Percentiles rank a stretch among this genome's conserved stretches.
Evolutionary conservation across 805 yeast genomes (phyloP).

Genomic region (Hanseniaspora osmophila): DNA sequence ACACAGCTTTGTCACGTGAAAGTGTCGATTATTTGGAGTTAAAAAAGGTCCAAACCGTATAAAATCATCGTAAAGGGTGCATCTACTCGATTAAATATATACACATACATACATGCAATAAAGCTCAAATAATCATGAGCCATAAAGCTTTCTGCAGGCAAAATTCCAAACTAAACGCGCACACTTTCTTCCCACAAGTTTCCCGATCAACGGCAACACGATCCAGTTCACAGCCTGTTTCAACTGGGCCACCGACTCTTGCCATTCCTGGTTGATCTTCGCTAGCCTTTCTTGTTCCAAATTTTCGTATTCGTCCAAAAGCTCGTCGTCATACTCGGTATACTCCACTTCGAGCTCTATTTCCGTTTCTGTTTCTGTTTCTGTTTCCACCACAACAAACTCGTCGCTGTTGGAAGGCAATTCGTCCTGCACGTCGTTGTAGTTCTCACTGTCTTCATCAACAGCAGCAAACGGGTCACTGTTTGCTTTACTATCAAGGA

Average conservation of each 20-base stretch:
- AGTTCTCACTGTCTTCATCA: neutral
- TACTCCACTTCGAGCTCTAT: too few species aligned
- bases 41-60: too few species aligned
- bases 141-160: constrained; percentile 6
- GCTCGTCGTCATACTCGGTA: constrained; percentile 1
- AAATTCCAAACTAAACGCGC: constrained; percentile 28
- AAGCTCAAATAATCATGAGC: neutral
- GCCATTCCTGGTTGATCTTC: constrained; percentile 49
- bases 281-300: neutral
- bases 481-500: too few species aligned
- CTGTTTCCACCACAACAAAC: neutral
- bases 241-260: constrained; percentile 48
- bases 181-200: constrained; percentile 47
- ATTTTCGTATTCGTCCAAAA: neutral
- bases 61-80: too few species aligned
- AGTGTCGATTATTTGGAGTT: too few species aligned
- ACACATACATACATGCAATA: neutral
- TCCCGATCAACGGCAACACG: constrained; percentile 52
- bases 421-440: neutral
- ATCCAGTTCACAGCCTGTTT: constrained; percentile 44
- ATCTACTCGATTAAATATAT: too few species aligned
- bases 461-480: too few species aligned
- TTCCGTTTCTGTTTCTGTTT: neutral
- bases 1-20: too few species aligned
- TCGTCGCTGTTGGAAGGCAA: neutral